Evolutionary conservation across 805 yeast species (phyloP).

Genomic region (Candida berthetii): DNA sequence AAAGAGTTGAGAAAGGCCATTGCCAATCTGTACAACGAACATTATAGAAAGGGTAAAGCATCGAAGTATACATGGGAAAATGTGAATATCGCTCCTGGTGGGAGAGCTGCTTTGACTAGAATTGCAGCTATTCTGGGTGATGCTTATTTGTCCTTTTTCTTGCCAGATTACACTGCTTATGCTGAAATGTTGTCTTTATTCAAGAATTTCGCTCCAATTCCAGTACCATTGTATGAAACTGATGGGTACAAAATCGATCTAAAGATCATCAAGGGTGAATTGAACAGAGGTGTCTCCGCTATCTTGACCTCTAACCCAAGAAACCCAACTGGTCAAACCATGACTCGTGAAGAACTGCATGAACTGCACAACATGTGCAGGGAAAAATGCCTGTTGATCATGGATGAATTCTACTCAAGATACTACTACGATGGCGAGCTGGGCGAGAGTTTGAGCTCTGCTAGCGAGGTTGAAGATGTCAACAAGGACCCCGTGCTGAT

Average conservation of each 20-base stretch:
- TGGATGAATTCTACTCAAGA: slow-evolving; percentile 60
- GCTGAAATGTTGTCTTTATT: slow-evolving; percentile 59
- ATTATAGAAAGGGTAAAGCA: slow-evolving; percentile 39
- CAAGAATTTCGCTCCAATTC: slow-evolving; percentile 58
- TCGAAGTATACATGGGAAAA: slow-evolving; percentile 56
- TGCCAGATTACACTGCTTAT: slow-evolving; percentile 61
- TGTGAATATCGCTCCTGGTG: slow-evolving; percentile 61
- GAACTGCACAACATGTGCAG: slow-evolving; percentile 48
- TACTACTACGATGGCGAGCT: slow-evolving; percentile 49
- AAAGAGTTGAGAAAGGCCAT: slow-evolving; percentile 50
- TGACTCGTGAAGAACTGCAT: slow-evolving; percentile 39
- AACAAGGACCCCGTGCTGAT: slow-evolving; percentile 53
- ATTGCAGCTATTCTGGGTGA: slow-evolving; percentile 55
- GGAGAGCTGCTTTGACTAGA: slow-evolving; percentile 56
- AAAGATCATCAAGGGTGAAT: slow-evolving; percentile 43
- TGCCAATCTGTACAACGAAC: slow-evolving; percentile 48
- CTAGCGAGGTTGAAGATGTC: slow-evolving; percentile 46
- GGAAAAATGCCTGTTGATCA: slow-evolving; percentile 43
- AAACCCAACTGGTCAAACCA: slow-evolving; percentile 54
- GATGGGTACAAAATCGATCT: slow-evolving; percentile 53
- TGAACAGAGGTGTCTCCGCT: slow-evolving; percentile 53
- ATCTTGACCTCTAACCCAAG: slow-evolving; percentile 54
- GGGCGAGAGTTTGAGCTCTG: slow-evolving; percentile 46
- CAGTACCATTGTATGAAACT: slow-evolving; percentile 51
- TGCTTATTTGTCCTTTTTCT: slow-evolving; percentile 51